A percentile compares a stretch with the other conserved stretches of the same genome.
These are phyloP conservation scores for Coelastrella sp. DNA, from an alignment of 139 green algal genomes.

Conservation along the genomic window DNA sequence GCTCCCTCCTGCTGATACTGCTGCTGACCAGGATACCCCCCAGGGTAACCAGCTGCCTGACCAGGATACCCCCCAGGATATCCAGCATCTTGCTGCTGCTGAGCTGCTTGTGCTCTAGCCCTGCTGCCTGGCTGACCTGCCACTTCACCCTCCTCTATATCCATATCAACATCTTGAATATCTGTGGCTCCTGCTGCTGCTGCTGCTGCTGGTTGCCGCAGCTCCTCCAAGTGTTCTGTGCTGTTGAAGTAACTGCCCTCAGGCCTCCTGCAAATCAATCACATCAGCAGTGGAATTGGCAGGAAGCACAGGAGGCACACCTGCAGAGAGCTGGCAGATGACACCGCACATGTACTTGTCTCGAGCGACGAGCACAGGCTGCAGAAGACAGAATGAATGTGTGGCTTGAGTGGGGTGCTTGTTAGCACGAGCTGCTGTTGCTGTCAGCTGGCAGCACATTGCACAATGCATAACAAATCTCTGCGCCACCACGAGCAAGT, in stretches of 20 bases:
- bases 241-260: conserved; percentile 55
- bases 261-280: conserved; percentile 42
- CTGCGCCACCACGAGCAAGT: too few relatives aligned
- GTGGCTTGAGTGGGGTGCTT: too few relatives aligned
- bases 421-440: too few relatives aligned
- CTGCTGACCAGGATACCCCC: conserved; percentile 37
- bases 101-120: conserved; percentile 13
- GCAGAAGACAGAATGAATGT: too few relatives aligned
- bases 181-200: conserved; percentile 40
- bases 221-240: conserved; percentile 43
- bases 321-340: too few relatives aligned
- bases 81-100: conserved; percentile 5
- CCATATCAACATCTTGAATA: conserved; percentile 73
- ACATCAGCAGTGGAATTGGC: background rate
- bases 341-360: too few relatives aligned
- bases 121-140: background rate
- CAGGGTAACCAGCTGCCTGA: conserved; percentile 27
- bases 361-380: too few relatives aligned
- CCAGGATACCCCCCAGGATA: too few relatives aligned
- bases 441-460: too few relatives aligned
- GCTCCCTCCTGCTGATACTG: conserved; percentile 1
- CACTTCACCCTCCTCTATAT: conserved; percentile 65
- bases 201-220: background rate
- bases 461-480: too few relatives aligned
- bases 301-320: too few relatives aligned